Percentiles rank a stretch among this genome's conserved stretches.
Evolutionary conservation across 306 rosid species (phyloP).

Genomic region (Castanopsis chinensis): DNA sequence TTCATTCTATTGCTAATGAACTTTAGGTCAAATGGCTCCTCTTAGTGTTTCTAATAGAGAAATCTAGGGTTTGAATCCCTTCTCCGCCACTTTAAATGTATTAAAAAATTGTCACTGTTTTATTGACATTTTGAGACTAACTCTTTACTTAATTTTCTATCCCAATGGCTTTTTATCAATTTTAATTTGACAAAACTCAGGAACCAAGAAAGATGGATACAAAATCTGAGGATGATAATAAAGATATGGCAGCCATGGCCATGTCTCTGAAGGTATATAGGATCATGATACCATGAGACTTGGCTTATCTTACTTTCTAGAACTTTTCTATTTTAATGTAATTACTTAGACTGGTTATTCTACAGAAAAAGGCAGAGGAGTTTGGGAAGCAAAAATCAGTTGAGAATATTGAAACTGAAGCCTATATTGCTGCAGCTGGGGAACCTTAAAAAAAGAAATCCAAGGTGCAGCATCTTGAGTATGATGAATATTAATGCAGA

Average conservation of each 20-base stretch:
- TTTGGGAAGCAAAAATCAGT: background rate
- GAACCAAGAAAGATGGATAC: conserved; percentile 47
- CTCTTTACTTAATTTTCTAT: background rate
- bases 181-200: conserved; percentile 28
- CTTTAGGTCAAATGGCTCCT: no score
- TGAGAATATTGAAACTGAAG: conserved; percentile 56
- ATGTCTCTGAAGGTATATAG: background rate
- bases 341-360: conserved; percentile 2
- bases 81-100: no score
- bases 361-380: conserved; percentile 66
- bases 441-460: conserved; percentile 60
- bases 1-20: no score
- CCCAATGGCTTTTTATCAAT: no score
- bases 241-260: background rate
- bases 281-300: background rate
- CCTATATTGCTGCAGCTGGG: conserved; percentile 51
- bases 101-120: background rate
- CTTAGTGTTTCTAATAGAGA: no score
- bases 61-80: no score
- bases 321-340: background rate
- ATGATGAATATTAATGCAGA: no score
- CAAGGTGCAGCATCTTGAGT: conserved; percentile 30
- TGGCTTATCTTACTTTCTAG: background rate
- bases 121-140: background rate
- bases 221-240: conserved; percentile 40